Percentiles rank a stretch among this genome's conserved stretches.
Evolutionary conservation across 495 filamentous ascomycete species (phyloP).

Genomic region (Podospora comata): DNA sequence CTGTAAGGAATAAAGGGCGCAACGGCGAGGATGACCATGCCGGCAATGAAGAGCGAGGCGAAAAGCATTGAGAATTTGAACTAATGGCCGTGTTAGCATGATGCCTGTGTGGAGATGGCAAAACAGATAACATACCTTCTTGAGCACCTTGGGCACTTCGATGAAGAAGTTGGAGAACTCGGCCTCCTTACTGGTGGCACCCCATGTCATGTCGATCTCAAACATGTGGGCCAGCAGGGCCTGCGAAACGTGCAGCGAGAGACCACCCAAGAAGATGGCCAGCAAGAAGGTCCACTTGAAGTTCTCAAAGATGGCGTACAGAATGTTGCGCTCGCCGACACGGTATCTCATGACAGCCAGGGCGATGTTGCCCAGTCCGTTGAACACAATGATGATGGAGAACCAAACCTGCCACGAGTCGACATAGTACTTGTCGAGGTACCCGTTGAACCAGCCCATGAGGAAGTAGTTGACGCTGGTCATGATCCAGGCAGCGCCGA

Average conservation of each 20-base stretch:
- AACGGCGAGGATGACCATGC: constrained; percentile 65
- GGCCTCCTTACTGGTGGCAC: constrained; percentile 66
- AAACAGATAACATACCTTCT: constrained; percentile 40
- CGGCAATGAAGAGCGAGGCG: constrained; percentile 56
- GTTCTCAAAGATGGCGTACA: constrained; percentile 60
- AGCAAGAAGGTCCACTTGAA: constrained; percentile 71
- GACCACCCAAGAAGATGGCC: constrained; percentile 65
- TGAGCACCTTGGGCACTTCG: constrained; percentile 72
- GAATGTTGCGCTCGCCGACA: constrained; percentile 55
- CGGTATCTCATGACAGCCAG: constrained; percentile 66
- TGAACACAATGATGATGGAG: constrained; percentile 69
- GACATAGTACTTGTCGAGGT: constrained; percentile 73
- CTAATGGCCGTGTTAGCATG: constrained; percentile 19
- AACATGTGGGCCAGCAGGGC: constrained; percentile 69
- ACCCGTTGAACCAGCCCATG: constrained; percentile 70
- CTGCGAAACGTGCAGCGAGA: constrained; percentile 66
- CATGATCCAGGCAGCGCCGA: constrained; percentile 75
- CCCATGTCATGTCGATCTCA: constrained; percentile 71
- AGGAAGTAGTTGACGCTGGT: constrained; percentile 76
- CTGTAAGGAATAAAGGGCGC: constrained; percentile 60
- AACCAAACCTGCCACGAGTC: constrained; percentile 76
- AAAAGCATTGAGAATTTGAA: constrained; percentile 77
- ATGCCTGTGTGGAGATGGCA: background rate
- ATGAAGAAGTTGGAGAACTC: constrained; percentile 78
- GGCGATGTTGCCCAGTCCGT: constrained; percentile 63